Conservation (phyloP, 2,329 filamentous ascomycete species). For the Calonectria honghensis region DNA sequence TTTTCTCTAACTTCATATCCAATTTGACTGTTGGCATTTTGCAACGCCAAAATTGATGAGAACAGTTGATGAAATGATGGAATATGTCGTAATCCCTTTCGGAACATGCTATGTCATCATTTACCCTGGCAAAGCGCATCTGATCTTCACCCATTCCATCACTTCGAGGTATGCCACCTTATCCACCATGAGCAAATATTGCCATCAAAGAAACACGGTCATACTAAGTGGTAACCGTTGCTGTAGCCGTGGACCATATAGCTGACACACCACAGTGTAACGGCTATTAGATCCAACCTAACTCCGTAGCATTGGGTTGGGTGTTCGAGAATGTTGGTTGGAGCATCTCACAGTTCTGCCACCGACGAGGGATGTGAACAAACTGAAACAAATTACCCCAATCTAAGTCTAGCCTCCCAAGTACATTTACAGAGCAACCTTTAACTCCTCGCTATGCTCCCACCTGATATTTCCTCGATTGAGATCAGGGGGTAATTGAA, state of each 20-base stretch:
- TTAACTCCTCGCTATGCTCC: constrained; percentile 55
- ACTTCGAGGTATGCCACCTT: no score
- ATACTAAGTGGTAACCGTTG: no score
- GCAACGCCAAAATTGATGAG: neutral
- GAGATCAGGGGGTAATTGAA: constrained; percentile 45
- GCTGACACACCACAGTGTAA: no score
- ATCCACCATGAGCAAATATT: no score
- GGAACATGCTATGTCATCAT: neutral
- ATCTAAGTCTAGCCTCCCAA: constrained; percentile 30
- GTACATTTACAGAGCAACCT: constrained; percentile 36
- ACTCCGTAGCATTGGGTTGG: neutral
- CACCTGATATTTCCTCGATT: constrained; percentile 26
- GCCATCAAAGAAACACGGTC: no score
- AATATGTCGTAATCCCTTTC: neutral
- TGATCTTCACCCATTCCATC: neutral
- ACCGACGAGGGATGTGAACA: neutral
- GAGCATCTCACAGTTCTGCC: neutral
- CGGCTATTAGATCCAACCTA: no score
- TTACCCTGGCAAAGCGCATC: neutral
- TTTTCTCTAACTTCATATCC: neutral
- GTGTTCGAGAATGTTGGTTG: no score
- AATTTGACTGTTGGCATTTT: neutral
- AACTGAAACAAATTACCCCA: constrained; percentile 14
- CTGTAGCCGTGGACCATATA: neutral
- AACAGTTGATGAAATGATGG: neutral